Conservation (phyloP, 2,329 filamentous ascomycete genomes). For the Venturia asperata region DNA sequence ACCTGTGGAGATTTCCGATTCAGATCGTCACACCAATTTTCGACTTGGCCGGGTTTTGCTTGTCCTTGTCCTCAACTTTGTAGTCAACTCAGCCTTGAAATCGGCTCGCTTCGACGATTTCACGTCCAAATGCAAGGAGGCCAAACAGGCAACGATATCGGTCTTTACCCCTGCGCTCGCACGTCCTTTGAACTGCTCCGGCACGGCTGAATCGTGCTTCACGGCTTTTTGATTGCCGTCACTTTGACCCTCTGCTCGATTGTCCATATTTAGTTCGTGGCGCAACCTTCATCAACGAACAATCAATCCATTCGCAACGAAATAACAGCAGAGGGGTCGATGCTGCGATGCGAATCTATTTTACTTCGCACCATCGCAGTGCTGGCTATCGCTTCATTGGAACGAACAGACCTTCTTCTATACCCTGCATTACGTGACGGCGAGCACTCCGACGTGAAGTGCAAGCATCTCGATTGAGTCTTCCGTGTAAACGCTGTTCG, state of each 20-base stretch:
- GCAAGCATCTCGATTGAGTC: neutral
- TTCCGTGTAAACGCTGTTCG: neutral
- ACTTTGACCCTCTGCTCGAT: neutral
- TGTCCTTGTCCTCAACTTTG: too few relatives aligned
- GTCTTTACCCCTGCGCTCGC: neutral
- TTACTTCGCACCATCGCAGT: neutral
- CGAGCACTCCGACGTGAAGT: neutral
- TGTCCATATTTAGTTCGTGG: neutral
- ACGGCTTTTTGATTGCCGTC: neutral
- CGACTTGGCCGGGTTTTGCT: too few relatives aligned
- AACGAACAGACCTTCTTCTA: neutral
- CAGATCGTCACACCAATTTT: neutral
- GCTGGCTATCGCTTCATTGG: neutral
- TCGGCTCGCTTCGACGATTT: neutral
- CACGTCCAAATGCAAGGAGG: neutral
- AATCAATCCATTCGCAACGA: neutral
- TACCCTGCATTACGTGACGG: neutral
- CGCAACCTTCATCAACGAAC: neutral
- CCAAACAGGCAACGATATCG: slow-evolving; percentile 5
- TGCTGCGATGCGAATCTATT: neutral
- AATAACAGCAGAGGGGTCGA: neutral
- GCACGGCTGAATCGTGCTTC: slow-evolving; percentile 1
- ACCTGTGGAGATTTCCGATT: too few relatives aligned
- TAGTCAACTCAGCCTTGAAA: neutral
- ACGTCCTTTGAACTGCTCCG: slow-evolving; percentile 1